Percentiles rank a stretch among this genome's conserved stretches.
Evolutionary conservation across 371 early-diverging fungal genomes (phyloP).

Genomic region (Saksenaea oblongispora): DNA sequence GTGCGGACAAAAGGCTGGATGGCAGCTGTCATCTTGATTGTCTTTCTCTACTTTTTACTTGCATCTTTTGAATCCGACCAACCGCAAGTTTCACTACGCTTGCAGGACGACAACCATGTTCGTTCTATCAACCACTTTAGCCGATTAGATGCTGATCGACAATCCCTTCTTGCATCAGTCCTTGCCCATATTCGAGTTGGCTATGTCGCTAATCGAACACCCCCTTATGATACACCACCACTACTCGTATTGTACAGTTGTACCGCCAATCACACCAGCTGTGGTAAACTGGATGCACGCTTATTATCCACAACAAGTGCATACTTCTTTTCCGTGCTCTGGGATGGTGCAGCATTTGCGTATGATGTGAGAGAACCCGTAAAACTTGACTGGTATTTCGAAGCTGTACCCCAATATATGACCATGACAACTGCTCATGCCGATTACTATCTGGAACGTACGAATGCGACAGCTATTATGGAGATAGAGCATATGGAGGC

Average conservation of each 20-base stretch:
- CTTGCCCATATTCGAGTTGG: slow-evolving; percentile 41
- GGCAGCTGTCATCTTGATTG: neutral
- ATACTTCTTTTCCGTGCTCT: slow-evolving; percentile 44
- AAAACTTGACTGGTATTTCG: slow-evolving; percentile 39
- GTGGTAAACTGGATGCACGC: slow-evolving; percentile 37
- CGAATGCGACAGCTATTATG: slow-evolving; percentile 8
- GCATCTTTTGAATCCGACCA: neutral
- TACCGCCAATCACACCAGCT: slow-evolving; percentile 4
- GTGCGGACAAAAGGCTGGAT: neutral
- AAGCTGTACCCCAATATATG: slow-evolving; percentile 31
- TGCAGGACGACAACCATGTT: neutral
- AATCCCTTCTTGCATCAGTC: slow-evolving; percentile 22
- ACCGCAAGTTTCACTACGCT: neutral
- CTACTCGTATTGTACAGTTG: slow-evolving; percentile 37
- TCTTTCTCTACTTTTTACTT: neutral
- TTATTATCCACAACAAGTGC: slow-evolving; percentile 27
- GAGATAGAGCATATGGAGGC: slow-evolving; percentile 10
- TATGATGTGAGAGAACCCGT: slow-evolving; percentile 34
- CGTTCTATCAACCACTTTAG: neutral
- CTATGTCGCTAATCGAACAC: slow-evolving; percentile 49
- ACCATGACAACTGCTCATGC: slow-evolving; percentile 33
- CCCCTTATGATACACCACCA: slow-evolving; percentile 42
- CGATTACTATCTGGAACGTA: slow-evolving; percentile 23
- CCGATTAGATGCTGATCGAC: slow-evolving; percentile 12
- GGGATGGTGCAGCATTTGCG: slow-evolving; percentile 42